Conservation (phyloP, 2,329 filamentous ascomycete genomes). For the Fusarium secorum region DNA sequence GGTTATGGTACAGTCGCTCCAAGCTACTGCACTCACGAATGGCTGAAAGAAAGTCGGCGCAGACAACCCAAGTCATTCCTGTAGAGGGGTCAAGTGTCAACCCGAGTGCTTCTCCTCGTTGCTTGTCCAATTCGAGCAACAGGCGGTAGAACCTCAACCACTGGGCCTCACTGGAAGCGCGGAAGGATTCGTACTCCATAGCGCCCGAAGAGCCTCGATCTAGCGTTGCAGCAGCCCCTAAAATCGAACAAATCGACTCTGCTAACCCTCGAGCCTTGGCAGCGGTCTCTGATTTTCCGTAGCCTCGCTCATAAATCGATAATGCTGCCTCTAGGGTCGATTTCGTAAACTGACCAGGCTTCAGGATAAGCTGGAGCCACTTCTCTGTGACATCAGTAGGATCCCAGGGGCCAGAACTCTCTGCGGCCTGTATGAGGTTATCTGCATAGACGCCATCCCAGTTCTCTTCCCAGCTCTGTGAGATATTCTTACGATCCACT, state of each 20-base stretch:
- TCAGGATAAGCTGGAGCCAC: constrained; percentile 86
- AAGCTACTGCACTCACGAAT: constrained; percentile 81
- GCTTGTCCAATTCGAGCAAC: constrained; percentile 84
- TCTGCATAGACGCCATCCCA: constrained; percentile 78
- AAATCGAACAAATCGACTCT: constrained; percentile 77
- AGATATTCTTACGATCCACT: constrained; percentile 72
- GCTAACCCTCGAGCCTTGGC: constrained; percentile 67
- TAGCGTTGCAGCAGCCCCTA: constrained; percentile 74
- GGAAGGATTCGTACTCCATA: constrained; percentile 79
- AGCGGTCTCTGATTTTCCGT: constrained; percentile 49
- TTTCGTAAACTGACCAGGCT: constrained; percentile 81
- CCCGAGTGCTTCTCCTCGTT: constrained; percentile 81
- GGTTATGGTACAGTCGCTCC: constrained; percentile 79
- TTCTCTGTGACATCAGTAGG: constrained; percentile 77
- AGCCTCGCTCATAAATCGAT: constrained; percentile 77
- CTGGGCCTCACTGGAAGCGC: constrained; percentile 76
- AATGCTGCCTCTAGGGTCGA: constrained; percentile 85
- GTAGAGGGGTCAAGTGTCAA: constrained; percentile 75
- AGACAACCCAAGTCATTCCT: constrained; percentile 83
- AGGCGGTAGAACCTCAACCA: constrained; percentile 93
- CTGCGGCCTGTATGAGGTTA: constrained; percentile 60
- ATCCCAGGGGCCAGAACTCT: constrained; percentile 68
- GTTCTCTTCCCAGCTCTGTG: constrained; percentile 67
- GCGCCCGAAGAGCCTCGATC: constrained; percentile 67
- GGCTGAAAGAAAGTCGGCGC: constrained; percentile 81